phyloP scores from a whole-genome alignment of 2,329 filamentous ascomycete genomes.

The Pseudomassariella vexata region DNA sequence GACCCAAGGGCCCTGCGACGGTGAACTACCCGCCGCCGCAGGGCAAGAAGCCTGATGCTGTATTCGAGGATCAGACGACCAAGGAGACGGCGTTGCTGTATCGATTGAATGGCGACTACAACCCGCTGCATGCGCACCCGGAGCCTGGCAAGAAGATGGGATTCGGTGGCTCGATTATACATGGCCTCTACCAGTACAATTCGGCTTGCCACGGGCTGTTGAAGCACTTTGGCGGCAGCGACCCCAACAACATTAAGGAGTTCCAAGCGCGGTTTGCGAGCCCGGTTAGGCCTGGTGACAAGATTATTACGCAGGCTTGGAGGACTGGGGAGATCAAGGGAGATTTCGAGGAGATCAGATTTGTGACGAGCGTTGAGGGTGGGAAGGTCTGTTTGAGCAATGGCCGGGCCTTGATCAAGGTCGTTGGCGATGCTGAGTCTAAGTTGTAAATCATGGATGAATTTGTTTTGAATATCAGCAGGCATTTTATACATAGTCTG shows the following conservation, averaged over 20 bases:
- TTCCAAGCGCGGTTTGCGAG: conserved; percentile 86
- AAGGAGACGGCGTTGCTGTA: conserved; percentile 71
- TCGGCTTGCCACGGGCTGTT: conserved; percentile 68
- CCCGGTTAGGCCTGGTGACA: conserved; percentile 78
- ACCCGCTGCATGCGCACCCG: conserved; percentile 83
- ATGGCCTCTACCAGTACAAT: conserved; percentile 88
- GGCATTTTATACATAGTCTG: too few species aligned
- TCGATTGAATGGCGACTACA: conserved; percentile 88
- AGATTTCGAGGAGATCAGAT: conserved; percentile 78
- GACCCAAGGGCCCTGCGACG: conserved; percentile 80
- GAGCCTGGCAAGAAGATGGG: conserved; percentile 85
- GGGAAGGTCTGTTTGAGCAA: conserved; percentile 86
- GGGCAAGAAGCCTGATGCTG: conserved; percentile 63
- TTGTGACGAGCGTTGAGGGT: conserved; percentile 69
- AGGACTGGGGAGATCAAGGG: conserved; percentile 61
- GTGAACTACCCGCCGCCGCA: conserved; percentile 73
- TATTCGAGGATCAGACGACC: conserved; percentile 65
- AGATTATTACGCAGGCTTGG: conserved; percentile 78
- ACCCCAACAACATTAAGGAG: conserved; percentile 77
- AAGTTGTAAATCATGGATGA: conserved; percentile 62
- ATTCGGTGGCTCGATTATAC: conserved; percentile 83
- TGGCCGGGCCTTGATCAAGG: conserved; percentile 72
- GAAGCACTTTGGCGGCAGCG: conserved; percentile 65
- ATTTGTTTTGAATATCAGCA: too few species aligned
- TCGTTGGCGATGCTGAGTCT: conserved; percentile 48